phyloP scores from a whole-genome alignment of 306 rosid species.

The Neltuma alba region DNA sequence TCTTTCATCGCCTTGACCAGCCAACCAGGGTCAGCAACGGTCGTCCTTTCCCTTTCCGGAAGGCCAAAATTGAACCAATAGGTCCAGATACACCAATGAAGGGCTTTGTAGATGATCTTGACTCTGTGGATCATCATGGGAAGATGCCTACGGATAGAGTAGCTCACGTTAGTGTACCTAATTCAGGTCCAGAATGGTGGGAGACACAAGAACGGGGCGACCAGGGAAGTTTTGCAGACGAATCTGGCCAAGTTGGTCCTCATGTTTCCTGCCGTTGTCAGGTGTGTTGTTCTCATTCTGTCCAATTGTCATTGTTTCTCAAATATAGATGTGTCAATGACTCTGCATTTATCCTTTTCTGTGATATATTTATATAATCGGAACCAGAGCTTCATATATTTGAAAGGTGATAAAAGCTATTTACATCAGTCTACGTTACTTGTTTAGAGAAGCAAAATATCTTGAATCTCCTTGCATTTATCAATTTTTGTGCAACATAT shows the following conservation, averaged over 20 bases:
- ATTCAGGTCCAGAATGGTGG: slow-evolving; percentile 81
- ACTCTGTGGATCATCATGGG: slow-evolving; percentile 45
- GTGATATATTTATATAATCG: slow-evolving; percentile 17
- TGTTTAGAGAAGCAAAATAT: slow-evolving; percentile 19
- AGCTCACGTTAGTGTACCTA: neutral
- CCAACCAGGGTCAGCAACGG: slow-evolving; percentile 39
- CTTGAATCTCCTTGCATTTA: slow-evolving; percentile 14
- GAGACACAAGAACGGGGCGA: slow-evolving; percentile 88
- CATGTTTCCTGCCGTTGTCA: slow-evolving; percentile 92
- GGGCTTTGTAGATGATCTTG: slow-evolving; percentile 87
- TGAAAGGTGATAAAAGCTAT: slow-evolving; percentile 19
- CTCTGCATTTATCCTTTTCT: slow-evolving; percentile 7
- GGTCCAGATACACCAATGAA: slow-evolving; percentile 80
- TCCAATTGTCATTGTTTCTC: slow-evolving; percentile 1
- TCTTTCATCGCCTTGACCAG: slow-evolving; percentile 34
- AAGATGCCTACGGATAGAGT: slow-evolving; percentile 48
- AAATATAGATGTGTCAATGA: slow-evolving; percentile 10
- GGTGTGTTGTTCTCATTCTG: slow-evolving; percentile 47
- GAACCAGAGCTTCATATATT: slow-evolving; percentile 13
- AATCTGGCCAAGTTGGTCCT: slow-evolving; percentile 95
- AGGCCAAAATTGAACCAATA: slow-evolving; percentile 58
- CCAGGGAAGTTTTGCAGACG: slow-evolving; percentile 77
- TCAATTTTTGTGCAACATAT: slow-evolving; percentile 6
- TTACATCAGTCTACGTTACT: slow-evolving; percentile 10
- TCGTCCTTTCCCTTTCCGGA: slow-evolving; percentile 51